Conservation (phyloP, 306 rosid species). For the Vicia faba region DNA sequence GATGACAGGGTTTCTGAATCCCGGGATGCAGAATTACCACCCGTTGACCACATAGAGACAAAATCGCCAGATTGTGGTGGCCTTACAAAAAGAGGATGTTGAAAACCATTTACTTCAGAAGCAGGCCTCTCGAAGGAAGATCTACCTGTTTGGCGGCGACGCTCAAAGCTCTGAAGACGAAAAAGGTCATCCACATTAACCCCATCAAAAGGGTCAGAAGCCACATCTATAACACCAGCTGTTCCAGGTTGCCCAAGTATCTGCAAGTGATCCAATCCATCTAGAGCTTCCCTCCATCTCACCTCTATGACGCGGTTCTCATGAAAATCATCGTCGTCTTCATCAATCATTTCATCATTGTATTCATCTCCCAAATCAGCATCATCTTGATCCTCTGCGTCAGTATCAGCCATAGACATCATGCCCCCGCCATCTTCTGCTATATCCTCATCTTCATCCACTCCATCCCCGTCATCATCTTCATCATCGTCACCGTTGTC, state of each 20-base stretch:
- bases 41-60: constrained; percentile 79
- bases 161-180: constrained; percentile 89
- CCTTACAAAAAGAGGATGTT: constrained; percentile 92
- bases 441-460: constrained; percentile 95
- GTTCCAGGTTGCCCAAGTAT: constrained; percentile 91
- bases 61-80: constrained; percentile 80
- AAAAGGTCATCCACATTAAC: constrained; percentile 96
- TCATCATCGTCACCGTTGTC: constrained; percentile 96
- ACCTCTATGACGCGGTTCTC: constrained; percentile 94
- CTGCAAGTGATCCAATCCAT: constrained; percentile 94
- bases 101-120: constrained; percentile 86
- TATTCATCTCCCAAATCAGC: constrained; percentile 87
- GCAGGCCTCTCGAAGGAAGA: constrained; percentile 87
- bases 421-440: constrained; percentile 94
- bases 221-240: constrained; percentile 77
- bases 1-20: constrained; percentile 76
- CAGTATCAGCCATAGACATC: constrained; percentile 91
- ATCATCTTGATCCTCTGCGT: constrained; percentile 95
- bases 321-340: constrained; percentile 94
- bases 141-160: constrained; percentile 89
- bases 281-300: constrained; percentile 97
- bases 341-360: constrained; percentile 93
- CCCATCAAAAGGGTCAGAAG: constrained; percentile 98
- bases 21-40: constrained; percentile 65
- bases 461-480: constrained; percentile 85